These are phyloP conservation scores for Geoglossum glabrum DNA, from an alignment of 495 filamentous ascomycete species.

Conservation along the genomic window DNA sequence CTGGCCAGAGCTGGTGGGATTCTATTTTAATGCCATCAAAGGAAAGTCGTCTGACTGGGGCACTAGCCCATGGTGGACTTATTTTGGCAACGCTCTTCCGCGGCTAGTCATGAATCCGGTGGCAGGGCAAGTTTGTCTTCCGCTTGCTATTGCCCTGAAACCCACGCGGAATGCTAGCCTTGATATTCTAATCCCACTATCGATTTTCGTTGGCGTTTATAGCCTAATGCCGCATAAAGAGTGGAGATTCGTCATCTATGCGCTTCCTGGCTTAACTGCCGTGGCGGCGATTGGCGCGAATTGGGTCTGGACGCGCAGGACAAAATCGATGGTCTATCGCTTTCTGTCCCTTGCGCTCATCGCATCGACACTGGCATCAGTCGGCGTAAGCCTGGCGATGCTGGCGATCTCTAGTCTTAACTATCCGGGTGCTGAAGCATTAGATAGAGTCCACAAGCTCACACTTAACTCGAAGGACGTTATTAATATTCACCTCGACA, in stretches of 20 bases:
- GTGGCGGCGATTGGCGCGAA: constrained; percentile 52
- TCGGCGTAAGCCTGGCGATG: constrained; percentile 38
- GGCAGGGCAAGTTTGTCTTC: constrained; percentile 39
- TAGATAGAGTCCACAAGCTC: constrained; percentile 27
- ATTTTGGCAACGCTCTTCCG: constrained; percentile 63
- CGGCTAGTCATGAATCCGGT: constrained; percentile 68
- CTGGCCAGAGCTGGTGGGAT: constrained; percentile 82
- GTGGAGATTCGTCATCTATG: constrained; percentile 85
- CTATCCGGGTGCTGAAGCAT: constrained; percentile 68
- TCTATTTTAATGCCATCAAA: constrained; percentile 78
- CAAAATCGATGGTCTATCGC: constrained; percentile 35
- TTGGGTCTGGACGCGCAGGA: constrained; percentile 48
- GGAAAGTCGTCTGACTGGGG: constrained; percentile 71
- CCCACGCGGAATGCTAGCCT: constrained; percentile 25
- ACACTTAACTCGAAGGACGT: neutral
- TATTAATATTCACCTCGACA: constrained; percentile 54
- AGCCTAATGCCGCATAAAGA: constrained; percentile 86
- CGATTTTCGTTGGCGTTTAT: constrained; percentile 61
- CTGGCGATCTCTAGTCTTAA: constrained; percentile 59
- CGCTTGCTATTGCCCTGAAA: constrained; percentile 35
- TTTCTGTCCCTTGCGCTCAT: constrained; percentile 34
- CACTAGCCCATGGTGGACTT: constrained; percentile 62
- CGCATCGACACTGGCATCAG: constrained; percentile 35
- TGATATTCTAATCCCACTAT: constrained; percentile 39
- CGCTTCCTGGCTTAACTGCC: constrained; percentile 61